These are phyloP conservation scores for Ophiosphaerella herpotricha DNA, from an alignment of 2,329 filamentous ascomycete genomes.

Conservation along the genomic window DNA sequence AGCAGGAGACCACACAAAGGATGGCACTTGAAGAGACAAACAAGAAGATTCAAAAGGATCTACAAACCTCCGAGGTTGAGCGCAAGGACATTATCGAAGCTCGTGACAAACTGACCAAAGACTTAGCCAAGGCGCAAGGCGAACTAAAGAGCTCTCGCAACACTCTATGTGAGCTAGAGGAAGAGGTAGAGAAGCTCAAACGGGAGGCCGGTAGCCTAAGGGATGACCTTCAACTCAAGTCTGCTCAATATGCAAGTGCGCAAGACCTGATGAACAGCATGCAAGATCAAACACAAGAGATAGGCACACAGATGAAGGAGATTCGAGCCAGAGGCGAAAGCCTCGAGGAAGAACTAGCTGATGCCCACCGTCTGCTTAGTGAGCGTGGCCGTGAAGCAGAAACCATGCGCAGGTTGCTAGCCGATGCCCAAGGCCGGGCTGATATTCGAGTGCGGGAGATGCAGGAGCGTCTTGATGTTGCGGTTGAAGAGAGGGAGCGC, in stretches of 20 bases:
- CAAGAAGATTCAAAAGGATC: constrained; percentile 73
- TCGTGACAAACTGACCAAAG: constrained; percentile 71
- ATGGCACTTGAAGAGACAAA: constrained; percentile 79
- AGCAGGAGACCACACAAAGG: constrained; percentile 72
- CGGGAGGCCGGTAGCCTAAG: constrained; percentile 70
- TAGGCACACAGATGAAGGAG: constrained; percentile 91
- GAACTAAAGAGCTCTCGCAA: constrained; percentile 63
- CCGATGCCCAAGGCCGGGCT: constrained; percentile 81
- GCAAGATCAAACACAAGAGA: constrained; percentile 88
- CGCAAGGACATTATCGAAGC: constrained; percentile 77
- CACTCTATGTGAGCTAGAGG: constrained; percentile 75
- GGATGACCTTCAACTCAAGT: constrained; percentile 83
- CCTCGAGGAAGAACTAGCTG: constrained; percentile 87
- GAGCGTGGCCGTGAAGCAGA: constrained; percentile 91
- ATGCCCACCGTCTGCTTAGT: constrained; percentile 81
- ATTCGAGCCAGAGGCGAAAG: constrained; percentile 79
- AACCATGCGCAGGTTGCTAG: constrained; percentile 87
- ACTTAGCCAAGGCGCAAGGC: constrained; percentile 73
- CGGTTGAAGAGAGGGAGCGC: constrained; percentile 90
- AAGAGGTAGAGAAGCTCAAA: constrained; percentile 69
- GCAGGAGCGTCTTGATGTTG: constrained; percentile 83
- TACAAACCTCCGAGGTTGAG: constrained; percentile 76
- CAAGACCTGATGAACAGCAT: constrained; percentile 88
- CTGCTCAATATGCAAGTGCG: constrained; percentile 81
- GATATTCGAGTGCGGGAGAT: constrained; percentile 86